phyloP scores from a whole-genome alignment of 2,329 filamentous ascomycete species.

The Cytospora leucostoma region DNA sequence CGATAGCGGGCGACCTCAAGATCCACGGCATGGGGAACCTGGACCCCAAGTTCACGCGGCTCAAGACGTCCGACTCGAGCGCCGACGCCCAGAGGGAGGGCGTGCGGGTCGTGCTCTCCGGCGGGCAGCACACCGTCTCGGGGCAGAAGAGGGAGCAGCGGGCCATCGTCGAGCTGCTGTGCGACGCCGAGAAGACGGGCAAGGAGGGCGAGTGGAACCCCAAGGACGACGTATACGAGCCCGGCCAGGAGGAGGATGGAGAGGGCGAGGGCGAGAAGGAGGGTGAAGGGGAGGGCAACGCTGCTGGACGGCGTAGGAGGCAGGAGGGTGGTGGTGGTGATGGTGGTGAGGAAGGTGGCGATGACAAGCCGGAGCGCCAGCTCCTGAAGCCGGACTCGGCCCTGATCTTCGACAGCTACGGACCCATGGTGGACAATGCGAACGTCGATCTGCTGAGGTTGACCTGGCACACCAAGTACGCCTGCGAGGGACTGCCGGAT shows the following conservation, averaged over 20 bases:
- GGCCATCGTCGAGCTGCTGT: constrained; percentile 83
- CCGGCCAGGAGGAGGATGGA: constrained; percentile 13
- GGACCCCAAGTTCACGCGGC: constrained; percentile 65
- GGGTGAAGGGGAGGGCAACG: constrained; percentile 21
- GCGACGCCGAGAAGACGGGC: constrained; percentile 71
- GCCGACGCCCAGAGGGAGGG: constrained; percentile 71
- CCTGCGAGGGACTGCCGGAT: constrained; percentile 62
- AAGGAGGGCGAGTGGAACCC: constrained; percentile 68
- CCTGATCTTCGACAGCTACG: constrained; percentile 77
- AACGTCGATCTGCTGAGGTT: constrained; percentile 67
- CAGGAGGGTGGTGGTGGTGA: constrained; percentile 36
- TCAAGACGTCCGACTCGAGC: constrained; percentile 66
- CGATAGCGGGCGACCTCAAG: constrained; percentile 73
- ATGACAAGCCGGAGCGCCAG: constrained; percentile 50
- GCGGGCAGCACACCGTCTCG: constrained; percentile 56
- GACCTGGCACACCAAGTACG: constrained; percentile 85
- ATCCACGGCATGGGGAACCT: constrained; percentile 59
- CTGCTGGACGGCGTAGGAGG: constrained; percentile 17
- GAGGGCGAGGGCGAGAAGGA: background rate
- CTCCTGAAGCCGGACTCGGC: constrained; percentile 60
- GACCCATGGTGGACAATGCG: constrained; percentile 55
- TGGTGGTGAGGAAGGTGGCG: constrained; percentile 37
- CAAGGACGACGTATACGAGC: constrained; percentile 54
- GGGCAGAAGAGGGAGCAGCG: constrained; percentile 65
- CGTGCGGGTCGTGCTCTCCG: constrained; percentile 66